Evolutionary conservation across 768 basidiomycete genomes (phyloP).

Genomic region (Amanita muscaria): DNA sequence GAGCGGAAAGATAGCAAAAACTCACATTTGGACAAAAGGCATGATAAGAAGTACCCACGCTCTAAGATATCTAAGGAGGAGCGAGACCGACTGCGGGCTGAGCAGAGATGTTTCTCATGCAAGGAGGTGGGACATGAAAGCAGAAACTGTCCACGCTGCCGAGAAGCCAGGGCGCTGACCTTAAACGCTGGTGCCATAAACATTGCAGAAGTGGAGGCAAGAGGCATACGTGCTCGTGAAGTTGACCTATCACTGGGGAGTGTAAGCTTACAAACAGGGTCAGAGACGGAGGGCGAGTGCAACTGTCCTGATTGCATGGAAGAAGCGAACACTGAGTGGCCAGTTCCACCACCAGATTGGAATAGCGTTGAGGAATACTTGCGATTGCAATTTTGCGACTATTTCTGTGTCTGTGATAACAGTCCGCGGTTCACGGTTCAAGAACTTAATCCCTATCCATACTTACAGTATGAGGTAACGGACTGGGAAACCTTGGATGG

Average conservation of each 20-base stretch:
- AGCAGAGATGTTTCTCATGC: slow-evolving; percentile 17
- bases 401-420: too few relatives aligned
- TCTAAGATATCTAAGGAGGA: slow-evolving; percentile 10
- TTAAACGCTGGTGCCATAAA: slow-evolving; percentile 3
- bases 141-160: slow-evolving; percentile 13
- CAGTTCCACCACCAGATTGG: not conserved
- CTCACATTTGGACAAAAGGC: not conserved
- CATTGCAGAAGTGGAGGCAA: not conserved
- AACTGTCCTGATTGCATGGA: too few relatives aligned
- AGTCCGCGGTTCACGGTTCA: too few relatives aligned
- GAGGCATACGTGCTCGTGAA: not conserved
- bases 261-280: too few relatives aligned
- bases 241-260: not conserved
- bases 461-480: too few relatives aligned
- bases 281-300: too few relatives aligned
- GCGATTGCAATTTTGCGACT: too few relatives aligned
- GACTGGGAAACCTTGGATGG: too few relatives aligned
- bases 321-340: too few relatives aligned
- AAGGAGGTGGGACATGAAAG: slow-evolving; percentile 16
- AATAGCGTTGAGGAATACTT: too few relatives aligned
- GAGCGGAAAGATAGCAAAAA: not conserved
- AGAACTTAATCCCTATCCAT: too few relatives aligned
- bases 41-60: not conserved
- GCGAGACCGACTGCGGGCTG: slow-evolving; percentile 10
- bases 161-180: slow-evolving; percentile 9